Evolutionary conservation across 805 yeast genomes (phyloP).

Genomic region (Metschnikowia koreensis): DNA sequence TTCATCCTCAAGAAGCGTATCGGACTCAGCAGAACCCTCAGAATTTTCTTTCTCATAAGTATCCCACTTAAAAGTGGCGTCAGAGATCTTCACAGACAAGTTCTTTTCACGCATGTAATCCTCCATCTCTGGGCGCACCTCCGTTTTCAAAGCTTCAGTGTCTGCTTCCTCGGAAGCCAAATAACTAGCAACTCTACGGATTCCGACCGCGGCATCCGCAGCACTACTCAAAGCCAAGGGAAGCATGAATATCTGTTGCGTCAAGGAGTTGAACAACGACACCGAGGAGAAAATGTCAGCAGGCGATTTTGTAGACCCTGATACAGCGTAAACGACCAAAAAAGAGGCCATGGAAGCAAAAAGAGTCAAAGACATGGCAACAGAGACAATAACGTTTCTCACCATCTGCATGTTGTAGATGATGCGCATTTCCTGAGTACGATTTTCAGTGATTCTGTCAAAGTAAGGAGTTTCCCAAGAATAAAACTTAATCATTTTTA

Average conservation of each 20-base stretch:
- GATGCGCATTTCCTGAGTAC: conserved; percentile 59
- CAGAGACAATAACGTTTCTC: conserved; percentile 57
- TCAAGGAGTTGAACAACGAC: conserved; percentile 60
- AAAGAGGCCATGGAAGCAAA: conserved; percentile 64
- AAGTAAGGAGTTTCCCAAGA: conserved; percentile 89
- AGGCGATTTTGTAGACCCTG: conserved; percentile 39
- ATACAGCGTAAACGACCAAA: conserved; percentile 35
- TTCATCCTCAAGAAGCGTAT: conserved; percentile 26
- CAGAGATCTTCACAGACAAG: conserved; percentile 47
- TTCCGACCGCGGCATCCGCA: conserved; percentile 64
- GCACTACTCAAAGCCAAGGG: conserved; percentile 70
- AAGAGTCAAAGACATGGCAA: conserved; percentile 65
- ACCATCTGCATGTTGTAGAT: conserved; percentile 63
- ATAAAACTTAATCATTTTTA: conserved; percentile 82
- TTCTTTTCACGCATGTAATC: conserved; percentile 24
- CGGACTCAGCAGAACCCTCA: conserved; percentile 8
- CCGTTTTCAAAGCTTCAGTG: conserved; percentile 28
- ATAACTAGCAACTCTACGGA: conserved; percentile 54
- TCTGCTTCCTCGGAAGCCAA: conserved; percentile 47
- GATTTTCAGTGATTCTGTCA: conserved; percentile 49
- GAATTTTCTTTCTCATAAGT: conserved; percentile 20
- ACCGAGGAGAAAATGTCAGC: conserved; percentile 70
- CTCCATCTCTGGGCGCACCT: conserved; percentile 24
- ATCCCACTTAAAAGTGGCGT: conserved; percentile 72
- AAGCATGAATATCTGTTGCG: conserved; percentile 62